These are phyloP conservation scores for Crucihimalaya himalaica DNA, from an alignment of 345 rosid species.

Conservation along the genomic window DNA sequence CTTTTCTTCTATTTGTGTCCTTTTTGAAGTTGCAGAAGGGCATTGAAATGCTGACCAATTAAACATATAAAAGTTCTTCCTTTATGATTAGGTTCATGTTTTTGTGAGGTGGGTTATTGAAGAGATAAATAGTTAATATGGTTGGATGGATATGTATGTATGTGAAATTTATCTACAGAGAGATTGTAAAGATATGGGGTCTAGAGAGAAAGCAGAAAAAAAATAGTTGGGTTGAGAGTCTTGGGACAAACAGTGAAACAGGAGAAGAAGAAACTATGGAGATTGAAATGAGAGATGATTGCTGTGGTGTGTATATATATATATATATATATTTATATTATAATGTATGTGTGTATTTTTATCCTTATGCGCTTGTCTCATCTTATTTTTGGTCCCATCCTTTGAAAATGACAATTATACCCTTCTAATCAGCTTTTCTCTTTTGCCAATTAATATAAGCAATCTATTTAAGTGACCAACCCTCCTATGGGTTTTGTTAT, in stretches of 20 bases:
- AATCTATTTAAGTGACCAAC: too few species aligned
- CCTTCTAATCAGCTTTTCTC: background rate
- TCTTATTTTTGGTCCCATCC: background rate
- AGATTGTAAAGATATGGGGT: constrained; percentile 1
- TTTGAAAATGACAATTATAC: constrained; percentile 3
- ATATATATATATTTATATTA: background rate
- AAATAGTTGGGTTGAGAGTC: background rate
- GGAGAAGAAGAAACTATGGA: constrained; percentile 26
- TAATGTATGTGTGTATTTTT: background rate
- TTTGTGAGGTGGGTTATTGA: constrained; percentile 50
- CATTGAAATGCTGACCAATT: constrained; percentile 47
- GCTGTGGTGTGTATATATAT: constrained; percentile 3
- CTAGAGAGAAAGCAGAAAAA: constrained; percentile 1
- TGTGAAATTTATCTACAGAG: background rate
- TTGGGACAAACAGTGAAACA: constrained; percentile 28
- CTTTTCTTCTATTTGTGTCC: constrained; percentile 26
- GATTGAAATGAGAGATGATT: constrained; percentile 1
- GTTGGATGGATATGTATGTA: constrained; percentile 14
- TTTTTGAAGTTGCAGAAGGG: constrained; percentile 82
- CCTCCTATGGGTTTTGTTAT: too few species aligned
- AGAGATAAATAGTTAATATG: background rate
- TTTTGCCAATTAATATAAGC: too few species aligned
- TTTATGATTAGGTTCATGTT: constrained; percentile 31
- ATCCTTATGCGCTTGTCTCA: background rate
- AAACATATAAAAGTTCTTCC: constrained; percentile 15